Conservation (phyloP, 2,329 filamentous ascomycete species). For the Nothomitra cinnamomea region DNA sequence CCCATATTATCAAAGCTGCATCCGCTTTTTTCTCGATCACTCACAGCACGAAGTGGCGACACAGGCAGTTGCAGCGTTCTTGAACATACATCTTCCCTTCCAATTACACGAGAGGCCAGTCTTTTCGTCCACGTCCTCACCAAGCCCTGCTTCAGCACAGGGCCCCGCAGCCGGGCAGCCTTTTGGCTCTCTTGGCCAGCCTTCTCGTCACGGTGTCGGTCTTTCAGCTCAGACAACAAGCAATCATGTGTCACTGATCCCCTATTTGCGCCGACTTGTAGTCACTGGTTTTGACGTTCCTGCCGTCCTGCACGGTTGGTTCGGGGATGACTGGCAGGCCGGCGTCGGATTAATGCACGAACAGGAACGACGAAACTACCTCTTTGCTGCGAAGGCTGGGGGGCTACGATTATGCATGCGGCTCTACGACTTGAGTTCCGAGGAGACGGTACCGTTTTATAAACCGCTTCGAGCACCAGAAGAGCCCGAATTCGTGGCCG, state of each 20-base stretch:
- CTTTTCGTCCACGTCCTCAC: conserved; percentile 23
- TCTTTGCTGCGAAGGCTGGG: conserved; percentile 89
- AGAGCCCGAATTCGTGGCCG: conserved; percentile 63
- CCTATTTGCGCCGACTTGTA: conserved; percentile 78
- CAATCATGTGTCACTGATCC: conserved; percentile 51
- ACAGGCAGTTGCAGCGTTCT: conserved; percentile 73
- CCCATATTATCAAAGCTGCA: conserved; percentile 75
- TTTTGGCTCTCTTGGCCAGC: conserved; percentile 20
- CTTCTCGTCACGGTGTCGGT: conserved; percentile 15
- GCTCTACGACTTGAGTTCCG: conserved; percentile 63
- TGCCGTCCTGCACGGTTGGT: conserved; percentile 82
- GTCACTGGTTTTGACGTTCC: conserved; percentile 82
- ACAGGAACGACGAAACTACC: conserved; percentile 79
- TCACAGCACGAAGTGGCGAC: conserved; percentile 71
- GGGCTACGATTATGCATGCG: conserved; percentile 73
- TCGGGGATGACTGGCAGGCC: conserved; percentile 76
- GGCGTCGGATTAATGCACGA: conserved; percentile 75
- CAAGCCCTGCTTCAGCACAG: conserved; percentile 14
- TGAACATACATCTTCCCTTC: conserved; percentile 84
- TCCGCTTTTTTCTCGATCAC: conserved; percentile 79
- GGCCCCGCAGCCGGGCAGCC: conserved; percentile 20
- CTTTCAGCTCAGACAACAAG: conserved; percentile 5
- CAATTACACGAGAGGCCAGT: conserved; percentile 42
- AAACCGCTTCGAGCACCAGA: conserved; percentile 61
- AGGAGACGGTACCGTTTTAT: conserved; percentile 77